A percentile compares a stretch with the other conserved stretches of the same genome.
Evolutionary conservation across 2,329 filamentous ascomycete species (phyloP).

Genomic region (Fusarium floridanum): DNA sequence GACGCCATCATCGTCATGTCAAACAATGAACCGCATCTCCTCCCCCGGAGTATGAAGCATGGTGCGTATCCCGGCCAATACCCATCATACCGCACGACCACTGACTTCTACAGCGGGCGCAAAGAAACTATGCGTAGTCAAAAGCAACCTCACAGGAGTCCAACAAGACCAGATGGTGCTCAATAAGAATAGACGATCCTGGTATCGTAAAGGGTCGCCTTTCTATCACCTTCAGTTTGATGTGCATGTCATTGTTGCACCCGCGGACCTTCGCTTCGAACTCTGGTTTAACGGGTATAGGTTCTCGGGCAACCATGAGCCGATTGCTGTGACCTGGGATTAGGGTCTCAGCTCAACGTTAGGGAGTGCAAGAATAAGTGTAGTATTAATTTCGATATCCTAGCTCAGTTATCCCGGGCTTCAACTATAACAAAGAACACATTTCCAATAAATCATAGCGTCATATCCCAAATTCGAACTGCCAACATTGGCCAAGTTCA

Average conservation of each 20-base stretch:
- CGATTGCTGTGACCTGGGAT: slow-evolving; percentile 37
- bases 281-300: slow-evolving; percentile 53
- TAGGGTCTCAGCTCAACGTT: neutral
- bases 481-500: neutral
- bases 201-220: slow-evolving; percentile 51
- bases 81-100: neutral
- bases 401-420: too few relatives aligned
- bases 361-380: neutral
- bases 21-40: neutral
- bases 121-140: slow-evolving; percentile 55
- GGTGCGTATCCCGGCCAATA: slow-evolving; percentile 37
- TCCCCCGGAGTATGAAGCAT: slow-evolving; percentile 50
- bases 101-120: slow-evolving; percentile 49
- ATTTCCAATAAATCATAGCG: too few relatives aligned
- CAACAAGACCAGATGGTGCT: slow-evolving; percentile 54
- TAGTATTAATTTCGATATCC: neutral
- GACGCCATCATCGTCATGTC: neutral
- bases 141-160: slow-evolving; percentile 56
- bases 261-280: slow-evolving; percentile 65
- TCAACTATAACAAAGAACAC: too few relatives aligned
- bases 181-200: slow-evolving; percentile 52
- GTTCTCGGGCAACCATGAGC: slow-evolving; percentile 41
- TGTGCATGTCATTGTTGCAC: slow-evolving; percentile 67
- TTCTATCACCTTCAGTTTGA: slow-evolving; percentile 60
- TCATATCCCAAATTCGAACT: neutral